A percentile compares a stretch with the other conserved stretches of the same genome.
Evolutionary conservation across 257 asterid species (phyloP).

Genomic region (Echites panduratus): DNA sequence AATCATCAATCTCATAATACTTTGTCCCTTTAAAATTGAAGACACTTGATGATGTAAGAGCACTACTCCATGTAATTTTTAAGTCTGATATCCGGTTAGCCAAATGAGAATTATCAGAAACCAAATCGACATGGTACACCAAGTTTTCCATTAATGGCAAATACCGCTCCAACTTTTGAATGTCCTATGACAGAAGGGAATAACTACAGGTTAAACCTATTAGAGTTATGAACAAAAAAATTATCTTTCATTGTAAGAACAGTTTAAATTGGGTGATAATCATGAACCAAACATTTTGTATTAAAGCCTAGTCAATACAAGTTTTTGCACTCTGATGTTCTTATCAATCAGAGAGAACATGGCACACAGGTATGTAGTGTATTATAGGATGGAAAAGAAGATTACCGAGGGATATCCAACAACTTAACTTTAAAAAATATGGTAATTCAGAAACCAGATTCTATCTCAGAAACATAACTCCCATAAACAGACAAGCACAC

Average conservation of each 20-base stretch:
- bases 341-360: background rate
- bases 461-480: background rate
- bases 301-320: background rate
- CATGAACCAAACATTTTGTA: background rate
- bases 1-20: conserved; percentile 34
- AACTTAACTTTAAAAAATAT: background rate
- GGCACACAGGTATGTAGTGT: background rate
- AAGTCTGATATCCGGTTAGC: conserved; percentile 33
- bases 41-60: conserved; percentile 32
- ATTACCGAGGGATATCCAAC: background rate
- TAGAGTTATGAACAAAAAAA: background rate
- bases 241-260: background rate
- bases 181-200: conserved; percentile 32
- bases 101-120: conserved; percentile 12
- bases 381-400: background rate
- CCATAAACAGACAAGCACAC: background rate
- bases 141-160: conserved; percentile 57
- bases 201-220: background rate
- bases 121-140: conserved; percentile 24
- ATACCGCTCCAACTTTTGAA: conserved; percentile 59
- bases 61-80: conserved; percentile 58
- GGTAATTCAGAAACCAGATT: background rate
- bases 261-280: background rate
- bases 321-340: background rate
- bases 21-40: conserved; percentile 32